phyloP scores from a whole-genome alignment of 192 early-diverging fungal species.

The Coemansia sp. region DNA sequence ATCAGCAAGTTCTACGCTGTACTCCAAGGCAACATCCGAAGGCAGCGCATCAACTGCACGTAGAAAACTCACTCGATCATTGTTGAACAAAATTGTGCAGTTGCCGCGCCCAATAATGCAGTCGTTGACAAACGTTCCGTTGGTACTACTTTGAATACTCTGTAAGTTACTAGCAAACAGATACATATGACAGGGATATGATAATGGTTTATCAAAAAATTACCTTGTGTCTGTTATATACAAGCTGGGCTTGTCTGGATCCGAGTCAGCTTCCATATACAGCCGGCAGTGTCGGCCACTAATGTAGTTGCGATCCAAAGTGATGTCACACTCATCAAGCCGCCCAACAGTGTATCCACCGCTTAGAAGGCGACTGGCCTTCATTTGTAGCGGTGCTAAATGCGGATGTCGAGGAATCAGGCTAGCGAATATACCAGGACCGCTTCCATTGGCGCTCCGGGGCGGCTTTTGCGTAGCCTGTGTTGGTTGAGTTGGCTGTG shows the following conservation, averaged over 20 bases:
- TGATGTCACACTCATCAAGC: constrained; percentile 25
- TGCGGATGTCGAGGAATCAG: constrained; percentile 46
- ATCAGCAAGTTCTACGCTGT: constrained; percentile 35
- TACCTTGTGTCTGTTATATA: constrained; percentile 41
- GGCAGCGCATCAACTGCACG: constrained; percentile 21
- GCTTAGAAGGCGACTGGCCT: constrained; percentile 20
- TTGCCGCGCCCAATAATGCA: constrained; percentile 40
- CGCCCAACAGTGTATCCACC: constrained; percentile 47
- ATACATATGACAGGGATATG: not conserved
- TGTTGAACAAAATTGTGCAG: constrained; percentile 50
- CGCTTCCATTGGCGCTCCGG: not conserved
- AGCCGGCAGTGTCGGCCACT: constrained; percentile 42
- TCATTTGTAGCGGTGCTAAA: constrained; percentile 28
- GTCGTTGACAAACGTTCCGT: constrained; percentile 53
- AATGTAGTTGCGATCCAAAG: constrained; percentile 33
- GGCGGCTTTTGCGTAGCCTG: constrained; percentile 47
- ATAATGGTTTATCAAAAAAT: not conserved
- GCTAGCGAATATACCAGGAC: constrained; percentile 29
- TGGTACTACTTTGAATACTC: constrained; percentile 20
- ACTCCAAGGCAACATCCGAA: constrained; percentile 46
- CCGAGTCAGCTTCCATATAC: constrained; percentile 31
- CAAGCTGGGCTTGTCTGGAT: constrained; percentile 18
- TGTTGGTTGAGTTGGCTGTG: constrained; percentile 44
- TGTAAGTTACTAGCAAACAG: not conserved
- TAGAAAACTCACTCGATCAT: constrained; percentile 40